Evolutionary conservation across 2,329 filamentous ascomycete species (phyloP), one percentile per base, ranked within the genome.

Genomic region (Fusarium sp.): DNA sequence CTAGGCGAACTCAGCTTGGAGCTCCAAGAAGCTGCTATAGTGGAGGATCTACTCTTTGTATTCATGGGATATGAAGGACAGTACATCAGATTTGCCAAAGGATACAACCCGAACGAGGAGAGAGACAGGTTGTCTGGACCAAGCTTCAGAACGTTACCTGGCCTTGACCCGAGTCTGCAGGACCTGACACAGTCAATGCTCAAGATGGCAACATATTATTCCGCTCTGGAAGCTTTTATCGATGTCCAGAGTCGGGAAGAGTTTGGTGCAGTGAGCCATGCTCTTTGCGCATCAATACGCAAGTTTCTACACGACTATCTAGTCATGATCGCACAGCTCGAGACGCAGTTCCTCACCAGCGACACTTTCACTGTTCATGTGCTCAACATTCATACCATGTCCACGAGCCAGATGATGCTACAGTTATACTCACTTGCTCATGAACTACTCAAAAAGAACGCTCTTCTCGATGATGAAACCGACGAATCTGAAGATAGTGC

Each of bases 51-150:
- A 22, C 83, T 98, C 39, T 98, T 95, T 79, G 95, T 97, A 10
- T 97, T 98, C 77, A 98, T 99, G 95, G 96, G 96, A 30, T 97
- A 95, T 72, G 96, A 99, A 82, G 96, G 96, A n/a, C 95, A 97
- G 81, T 98, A 98, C 80, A 93, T 99, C 70, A 93, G 94, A 61
- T 98, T 94, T 79, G 89, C 89, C 65, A 92, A 94, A 74, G 89
- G 89, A 14, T 98, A 97, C 80, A 91, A 97, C 75, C 94, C 95
- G 0, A 85, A 88, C 7, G 91, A 94, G 57, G 96, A 99, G 83
- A 94, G 95, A 77, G 94, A 97, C 78, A 91, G 95, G 20, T 85
- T 99, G 55, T 88, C 92, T 11, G 96, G 96, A 0, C 96, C 96
- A 4, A 85, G 87, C 15, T 98, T 95, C 83, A 91, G 91, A 71